Conservation (phyloP, 805 yeast genomes). For the Monosporozyma servazzii region DNA sequence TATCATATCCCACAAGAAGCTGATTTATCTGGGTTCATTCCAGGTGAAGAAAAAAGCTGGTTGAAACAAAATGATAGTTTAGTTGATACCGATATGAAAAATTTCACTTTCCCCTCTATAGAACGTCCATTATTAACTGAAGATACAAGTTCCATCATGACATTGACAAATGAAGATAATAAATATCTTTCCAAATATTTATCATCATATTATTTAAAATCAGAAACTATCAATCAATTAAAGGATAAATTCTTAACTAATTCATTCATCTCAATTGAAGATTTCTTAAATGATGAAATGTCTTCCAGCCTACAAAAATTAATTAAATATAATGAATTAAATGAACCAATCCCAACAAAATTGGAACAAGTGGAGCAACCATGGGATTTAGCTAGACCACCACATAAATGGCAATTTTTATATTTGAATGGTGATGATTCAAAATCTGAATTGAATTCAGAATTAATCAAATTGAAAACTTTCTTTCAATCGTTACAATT, state of each 20-base stretch:
- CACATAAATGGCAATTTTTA: constrained; percentile 82
- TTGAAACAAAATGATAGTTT: constrained; percentile 66
- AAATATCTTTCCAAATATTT: too few species aligned
- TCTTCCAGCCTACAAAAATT: constrained; percentile 38
- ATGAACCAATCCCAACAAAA: constrained; percentile 47
- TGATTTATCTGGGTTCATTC: constrained; percentile 65
- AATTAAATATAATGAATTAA: constrained; percentile 52
- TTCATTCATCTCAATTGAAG: constrained; percentile 57
- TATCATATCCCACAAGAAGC: constrained; percentile 94
- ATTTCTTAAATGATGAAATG: constrained; percentile 50
- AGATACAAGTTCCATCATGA: background rate
- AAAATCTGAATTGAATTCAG: background rate
- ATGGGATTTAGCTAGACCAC: constrained; percentile 89
- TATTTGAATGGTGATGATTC: constrained; percentile 14
- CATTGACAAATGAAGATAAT: background rate
- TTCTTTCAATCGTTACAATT: constrained; percentile 56
- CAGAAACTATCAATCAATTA: constrained; percentile 34
- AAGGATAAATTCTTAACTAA: constrained; percentile 50
- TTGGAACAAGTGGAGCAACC: constrained; percentile 53
- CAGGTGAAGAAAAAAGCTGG: constrained; percentile 66
- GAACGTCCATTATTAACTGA: constrained; percentile 57
- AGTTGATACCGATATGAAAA: constrained; percentile 68
- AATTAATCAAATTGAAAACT: constrained; percentile 41
- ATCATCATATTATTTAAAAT: constrained; percentile 35
- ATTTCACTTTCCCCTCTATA: constrained; percentile 45